These are phyloP conservation scores for Lippia alba DNA, from an alignment of 305 asterid genomes.

Conservation along the genomic window DNA sequence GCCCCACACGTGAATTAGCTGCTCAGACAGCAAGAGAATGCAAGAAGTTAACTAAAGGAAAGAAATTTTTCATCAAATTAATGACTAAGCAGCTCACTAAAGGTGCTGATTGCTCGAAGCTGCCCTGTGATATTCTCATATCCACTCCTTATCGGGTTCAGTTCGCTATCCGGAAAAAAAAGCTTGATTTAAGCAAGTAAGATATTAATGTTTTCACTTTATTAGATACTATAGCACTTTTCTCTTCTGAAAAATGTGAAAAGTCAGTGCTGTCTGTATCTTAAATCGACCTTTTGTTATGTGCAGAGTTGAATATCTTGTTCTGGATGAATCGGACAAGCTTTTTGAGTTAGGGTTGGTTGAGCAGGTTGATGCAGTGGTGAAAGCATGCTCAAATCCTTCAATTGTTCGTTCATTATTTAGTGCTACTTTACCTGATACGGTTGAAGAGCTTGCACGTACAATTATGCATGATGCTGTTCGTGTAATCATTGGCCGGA, in stretches of 20 bases:
- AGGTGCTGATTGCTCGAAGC: conserved; percentile 78
- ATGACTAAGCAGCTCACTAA: conserved; percentile 90
- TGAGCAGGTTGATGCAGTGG: conserved; percentile 88
- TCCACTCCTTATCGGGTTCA: conserved; percentile 82
- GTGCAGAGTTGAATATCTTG: conserved; percentile 85
- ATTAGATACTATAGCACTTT: background rate
- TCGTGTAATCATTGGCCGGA: conserved; percentile 85
- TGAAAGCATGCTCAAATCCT: conserved; percentile 94
- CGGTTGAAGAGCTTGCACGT: conserved; percentile 91
- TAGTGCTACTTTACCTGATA: conserved; percentile 94
- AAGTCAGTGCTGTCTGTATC: background rate
- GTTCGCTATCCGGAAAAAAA: conserved; percentile 73
- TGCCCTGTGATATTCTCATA: conserved; percentile 92
- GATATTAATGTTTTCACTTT: conserved; percentile 29
- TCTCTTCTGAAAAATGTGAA: conserved; percentile 13
- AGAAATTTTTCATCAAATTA: conserved; percentile 75
- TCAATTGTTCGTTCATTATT: conserved; percentile 78
- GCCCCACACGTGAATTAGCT: conserved; percentile 96
- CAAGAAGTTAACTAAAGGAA: conserved; percentile 81
- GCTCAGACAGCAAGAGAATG: conserved; percentile 97
- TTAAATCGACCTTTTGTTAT: conserved; percentile 11
- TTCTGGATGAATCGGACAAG: conserved; percentile 93
- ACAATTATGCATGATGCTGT: conserved; percentile 94
- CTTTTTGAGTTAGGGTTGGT: conserved; percentile 90
- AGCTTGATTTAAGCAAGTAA: conserved; percentile 92